phyloP scores from a whole-genome alignment of 352 stramenopile species.

The Globisporangium cederbergense region DNA sequence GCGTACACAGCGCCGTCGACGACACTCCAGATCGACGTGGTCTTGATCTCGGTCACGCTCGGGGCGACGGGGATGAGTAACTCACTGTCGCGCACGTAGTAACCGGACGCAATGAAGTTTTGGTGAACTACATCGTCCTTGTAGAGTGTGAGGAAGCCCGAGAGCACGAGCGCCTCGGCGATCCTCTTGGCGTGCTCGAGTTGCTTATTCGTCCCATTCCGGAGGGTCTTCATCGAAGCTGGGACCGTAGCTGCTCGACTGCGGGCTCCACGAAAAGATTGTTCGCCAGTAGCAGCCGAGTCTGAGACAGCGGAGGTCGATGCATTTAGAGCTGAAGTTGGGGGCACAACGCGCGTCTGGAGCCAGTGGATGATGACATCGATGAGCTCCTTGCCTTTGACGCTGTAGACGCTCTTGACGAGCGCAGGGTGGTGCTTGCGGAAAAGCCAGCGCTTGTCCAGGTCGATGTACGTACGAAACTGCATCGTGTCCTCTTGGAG shows the following conservation, averaged over 20 bases:
- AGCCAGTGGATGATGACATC: neutral
- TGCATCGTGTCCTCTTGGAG: neutral
- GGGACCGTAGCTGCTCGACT: neutral
- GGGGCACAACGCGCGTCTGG: neutral
- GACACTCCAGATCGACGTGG: slow-evolving; percentile 7
- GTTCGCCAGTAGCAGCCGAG: neutral
- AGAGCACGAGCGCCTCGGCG: slow-evolving; percentile 12
- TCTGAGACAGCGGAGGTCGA: neutral
- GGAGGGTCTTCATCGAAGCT: neutral
- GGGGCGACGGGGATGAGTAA: slow-evolving; percentile 3
- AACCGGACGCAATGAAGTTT: neutral
- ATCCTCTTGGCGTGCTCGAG: slow-evolving; percentile 1
- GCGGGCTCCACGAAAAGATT: neutral
- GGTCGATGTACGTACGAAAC: neutral
- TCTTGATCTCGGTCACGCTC: neutral
- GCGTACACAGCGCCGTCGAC: slow-evolving; percentile 8
- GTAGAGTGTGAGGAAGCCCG: slow-evolving; percentile 9
- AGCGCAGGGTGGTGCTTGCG: neutral
- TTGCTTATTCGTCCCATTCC: neutral
- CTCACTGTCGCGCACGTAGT: slow-evolving; percentile 7
- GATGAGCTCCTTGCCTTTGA: neutral
- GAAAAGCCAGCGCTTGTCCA: slow-evolving; percentile 8
- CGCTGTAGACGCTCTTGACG: slow-evolving; percentile 1
- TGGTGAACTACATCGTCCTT: slow-evolving; percentile 4
- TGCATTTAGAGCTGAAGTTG: too few relatives aligned